Conservation (phyloP, 2,329 filamentous ascomycete genomes). For the Fusarium haematococcum region DNA sequence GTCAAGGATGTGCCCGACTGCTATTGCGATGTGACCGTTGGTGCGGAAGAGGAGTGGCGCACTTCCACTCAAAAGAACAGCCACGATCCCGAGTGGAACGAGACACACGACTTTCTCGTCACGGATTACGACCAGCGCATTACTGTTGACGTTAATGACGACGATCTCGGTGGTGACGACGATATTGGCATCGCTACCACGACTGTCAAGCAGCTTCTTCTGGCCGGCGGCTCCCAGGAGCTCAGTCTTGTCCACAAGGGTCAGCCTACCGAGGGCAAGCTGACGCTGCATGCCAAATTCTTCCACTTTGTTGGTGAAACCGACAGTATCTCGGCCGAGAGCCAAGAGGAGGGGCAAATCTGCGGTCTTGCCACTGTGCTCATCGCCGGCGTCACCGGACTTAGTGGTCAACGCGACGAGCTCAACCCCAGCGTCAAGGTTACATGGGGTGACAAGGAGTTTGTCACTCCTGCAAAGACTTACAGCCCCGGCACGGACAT, state of each 20-base stretch:
- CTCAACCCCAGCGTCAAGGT: conserved; percentile 44
- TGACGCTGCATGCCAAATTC: conserved; percentile 40
- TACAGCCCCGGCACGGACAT: conserved; percentile 42
- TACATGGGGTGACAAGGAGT: conserved; percentile 40
- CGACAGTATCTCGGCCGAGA: conserved; percentile 28
- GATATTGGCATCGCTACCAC: conserved; percentile 40
- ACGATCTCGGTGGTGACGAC: conserved; percentile 40
- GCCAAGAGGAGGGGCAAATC: conserved; percentile 37
- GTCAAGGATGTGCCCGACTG: conserved; percentile 43
- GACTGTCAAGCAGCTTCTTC: conserved; percentile 38
- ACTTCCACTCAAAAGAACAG: conserved; percentile 42
- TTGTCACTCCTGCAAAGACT: conserved; percentile 35
- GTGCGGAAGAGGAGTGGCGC: conserved; percentile 41
- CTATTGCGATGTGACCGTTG: conserved; percentile 39
- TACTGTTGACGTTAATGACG: conserved; percentile 37
- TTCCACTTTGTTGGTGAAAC: conserved; percentile 36
- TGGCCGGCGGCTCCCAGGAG: conserved; percentile 35
- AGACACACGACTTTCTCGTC: conserved; percentile 44
- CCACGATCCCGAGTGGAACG: conserved; percentile 41
- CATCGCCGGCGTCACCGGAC: conserved; percentile 34
- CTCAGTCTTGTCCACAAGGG: conserved; percentile 38
- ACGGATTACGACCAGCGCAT: conserved; percentile 42
- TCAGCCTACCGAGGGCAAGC: conserved; percentile 28
- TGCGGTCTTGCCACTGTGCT: conserved; percentile 41
- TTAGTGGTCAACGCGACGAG: conserved; percentile 40